Evolutionary conservation across 495 filamentous ascomycete genomes (phyloP).

Genomic region (Amniculicola lignicola): DNA sequence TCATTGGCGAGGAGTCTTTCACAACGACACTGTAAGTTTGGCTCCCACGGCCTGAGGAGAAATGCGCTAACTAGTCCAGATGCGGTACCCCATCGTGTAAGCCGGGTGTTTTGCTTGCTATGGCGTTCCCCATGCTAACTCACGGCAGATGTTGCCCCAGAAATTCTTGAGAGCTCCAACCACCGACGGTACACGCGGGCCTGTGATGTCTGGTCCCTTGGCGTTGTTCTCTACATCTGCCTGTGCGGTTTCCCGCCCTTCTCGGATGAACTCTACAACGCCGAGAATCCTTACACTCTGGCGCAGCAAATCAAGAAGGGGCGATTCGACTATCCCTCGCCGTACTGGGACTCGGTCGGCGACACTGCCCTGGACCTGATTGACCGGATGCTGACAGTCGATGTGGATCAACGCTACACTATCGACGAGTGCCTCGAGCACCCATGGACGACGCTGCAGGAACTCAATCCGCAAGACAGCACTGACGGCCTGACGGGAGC

Average conservation of each 20-base stretch:
- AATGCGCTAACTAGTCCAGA: conserved; percentile 39
- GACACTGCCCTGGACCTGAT: conserved; percentile 92
- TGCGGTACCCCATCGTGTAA: conserved; percentile 91
- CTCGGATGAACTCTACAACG: conserved; percentile 80
- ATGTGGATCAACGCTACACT: conserved; percentile 76
- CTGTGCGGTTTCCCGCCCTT: conserved; percentile 98
- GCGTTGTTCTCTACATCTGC: conserved; percentile 98
- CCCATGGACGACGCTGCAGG: conserved; percentile 69
- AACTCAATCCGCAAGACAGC: conserved; percentile 63
- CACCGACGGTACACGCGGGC: conserved; percentile 88
- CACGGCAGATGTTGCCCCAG: conserved; percentile 74
- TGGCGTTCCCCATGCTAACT: conserved; percentile 4
- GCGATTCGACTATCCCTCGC: conserved; percentile 89
- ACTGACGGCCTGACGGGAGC: conserved; percentile 89
- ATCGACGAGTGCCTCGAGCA: conserved; percentile 89
- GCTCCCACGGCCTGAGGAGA: not conserved
- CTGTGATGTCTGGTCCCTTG: conserved; percentile 95
- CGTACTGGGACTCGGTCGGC: conserved; percentile 93
- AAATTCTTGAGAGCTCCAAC: conserved; percentile 77
- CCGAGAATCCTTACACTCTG: conserved; percentile 77
- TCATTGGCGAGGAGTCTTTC: conserved; percentile 97
- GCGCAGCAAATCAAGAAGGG: conserved; percentile 88
- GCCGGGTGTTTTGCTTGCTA: conserved; percentile 29
- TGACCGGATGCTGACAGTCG: conserved; percentile 87
- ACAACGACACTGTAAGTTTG: conserved; percentile 80